phyloP scores from a whole-genome alignment of 192 early-diverging fungal species.

The Martensiomyces pterosporus region DNA sequence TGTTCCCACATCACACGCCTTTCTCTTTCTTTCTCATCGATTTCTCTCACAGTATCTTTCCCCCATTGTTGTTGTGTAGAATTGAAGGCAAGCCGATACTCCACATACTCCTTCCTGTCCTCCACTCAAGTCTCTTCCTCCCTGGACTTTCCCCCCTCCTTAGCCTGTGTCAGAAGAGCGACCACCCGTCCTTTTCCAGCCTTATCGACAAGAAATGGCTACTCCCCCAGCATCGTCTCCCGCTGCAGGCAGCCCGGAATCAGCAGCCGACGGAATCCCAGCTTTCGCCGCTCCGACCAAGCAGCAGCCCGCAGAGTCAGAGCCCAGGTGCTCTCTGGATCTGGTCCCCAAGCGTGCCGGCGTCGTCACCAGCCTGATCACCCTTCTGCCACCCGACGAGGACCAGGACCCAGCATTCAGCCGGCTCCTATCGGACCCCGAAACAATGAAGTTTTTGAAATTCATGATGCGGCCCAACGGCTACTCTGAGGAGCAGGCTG shows the following conservation, averaged over 20 bases:
- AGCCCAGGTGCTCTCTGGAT: neutral
- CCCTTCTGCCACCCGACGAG: conserved; percentile 38
- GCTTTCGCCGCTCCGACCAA: too few relatives aligned
- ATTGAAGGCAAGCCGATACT: too few relatives aligned
- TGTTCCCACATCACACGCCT: too few relatives aligned
- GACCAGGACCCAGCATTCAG: conserved; percentile 27
- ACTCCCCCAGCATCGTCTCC: neutral
- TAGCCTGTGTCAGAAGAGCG: too few relatives aligned
- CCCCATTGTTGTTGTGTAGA: too few relatives aligned
- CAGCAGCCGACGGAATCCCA: too few relatives aligned
- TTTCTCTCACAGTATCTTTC: too few relatives aligned
- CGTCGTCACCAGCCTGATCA: conserved; percentile 4
- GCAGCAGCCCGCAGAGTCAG: too few relatives aligned
- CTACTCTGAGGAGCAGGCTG: conserved; percentile 13
- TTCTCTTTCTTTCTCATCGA: too few relatives aligned
- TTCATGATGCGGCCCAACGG: conserved; percentile 32
- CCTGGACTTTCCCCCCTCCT: too few relatives aligned
- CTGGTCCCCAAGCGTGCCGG: conserved; percentile 25
- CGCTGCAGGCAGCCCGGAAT: neutral
- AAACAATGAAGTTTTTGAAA: conserved; percentile 28
- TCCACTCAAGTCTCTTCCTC: neutral
- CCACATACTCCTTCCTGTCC: neutral
- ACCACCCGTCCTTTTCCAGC: too few relatives aligned
- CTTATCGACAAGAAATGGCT: neutral
- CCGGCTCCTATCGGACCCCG: conserved; percentile 24